Conservation (phyloP, 2,329 filamentous ascomycete genomes). For the Alternaria postmessia region DNA sequence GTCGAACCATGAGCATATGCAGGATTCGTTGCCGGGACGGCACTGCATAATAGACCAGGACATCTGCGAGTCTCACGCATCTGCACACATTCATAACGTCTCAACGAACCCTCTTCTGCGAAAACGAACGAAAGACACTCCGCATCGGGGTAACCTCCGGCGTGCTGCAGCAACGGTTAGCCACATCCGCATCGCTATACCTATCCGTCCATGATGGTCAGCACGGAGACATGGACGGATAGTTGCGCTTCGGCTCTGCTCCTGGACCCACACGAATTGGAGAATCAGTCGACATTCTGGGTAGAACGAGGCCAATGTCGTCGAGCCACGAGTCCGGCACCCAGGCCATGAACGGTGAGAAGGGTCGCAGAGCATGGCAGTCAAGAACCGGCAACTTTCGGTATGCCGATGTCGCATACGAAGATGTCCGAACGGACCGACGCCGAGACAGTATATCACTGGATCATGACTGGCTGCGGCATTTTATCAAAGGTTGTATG, state of each 20-base stretch:
- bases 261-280: background rate
- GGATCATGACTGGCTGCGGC: background rate
- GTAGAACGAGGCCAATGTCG: constrained; percentile 3
- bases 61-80: constrained; percentile 9
- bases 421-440: constrained; percentile 17
- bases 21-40: constrained; percentile 6
- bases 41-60: constrained; percentile 10
- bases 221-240: background rate
- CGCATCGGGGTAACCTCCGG: background rate
- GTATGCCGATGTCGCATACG: constrained; percentile 29
- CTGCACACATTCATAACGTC: background rate
- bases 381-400: constrained; percentile 16
- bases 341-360: background rate
- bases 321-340: constrained; percentile 1
- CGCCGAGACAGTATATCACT: background rate
- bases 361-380: background rate
- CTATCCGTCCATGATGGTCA: background rate
- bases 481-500: constrained; percentile 1
- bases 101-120: background rate
- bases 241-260: constrained; percentile 5
- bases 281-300: background rate
- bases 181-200: constrained; percentile 1
- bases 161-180: constrained; percentile 7
- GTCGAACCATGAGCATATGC: constrained; percentile 1
- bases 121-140: background rate